Percentiles rank a stretch among this genome's conserved stretches.
These are phyloP conservation scores for Calocera cornea DNA, from an alignment of 768 basidiomycete species.

Conservation along the genomic window DNA sequence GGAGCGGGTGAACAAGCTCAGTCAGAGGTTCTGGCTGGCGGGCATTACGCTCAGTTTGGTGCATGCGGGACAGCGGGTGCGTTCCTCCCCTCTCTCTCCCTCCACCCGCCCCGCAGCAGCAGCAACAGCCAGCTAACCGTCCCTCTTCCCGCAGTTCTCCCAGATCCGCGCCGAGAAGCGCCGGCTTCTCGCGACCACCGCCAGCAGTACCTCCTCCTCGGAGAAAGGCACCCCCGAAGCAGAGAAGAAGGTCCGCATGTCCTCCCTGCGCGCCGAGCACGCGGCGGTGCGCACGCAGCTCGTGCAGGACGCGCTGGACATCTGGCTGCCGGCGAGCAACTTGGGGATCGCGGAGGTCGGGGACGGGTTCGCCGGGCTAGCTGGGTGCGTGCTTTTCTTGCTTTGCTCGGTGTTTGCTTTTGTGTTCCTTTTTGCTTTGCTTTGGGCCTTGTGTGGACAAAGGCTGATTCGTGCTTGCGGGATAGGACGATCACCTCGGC, in stretches of 20 bases:
- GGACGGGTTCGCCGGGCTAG: slow-evolving; percentile 72
- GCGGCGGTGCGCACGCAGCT: slow-evolving; percentile 66
- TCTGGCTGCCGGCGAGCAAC: slow-evolving; percentile 79
- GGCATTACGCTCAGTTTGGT: slow-evolving; percentile 72
- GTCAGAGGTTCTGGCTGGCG: slow-evolving; percentile 77
- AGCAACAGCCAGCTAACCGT: neutral
- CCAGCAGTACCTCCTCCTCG: slow-evolving; percentile 12
- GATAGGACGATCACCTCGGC: neutral
- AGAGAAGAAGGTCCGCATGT: neutral
- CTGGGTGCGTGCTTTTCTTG: slow-evolving; percentile 48
- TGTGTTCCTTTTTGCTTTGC: too few relatives aligned
- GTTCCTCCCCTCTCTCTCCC: neutral
- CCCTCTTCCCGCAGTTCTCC: neutral
- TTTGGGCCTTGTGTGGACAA: neutral
- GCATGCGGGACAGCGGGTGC: slow-evolving; percentile 55
- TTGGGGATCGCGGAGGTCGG: slow-evolving; percentile 62
- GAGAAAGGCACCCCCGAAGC: neutral
- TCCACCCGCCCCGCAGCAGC: neutral
- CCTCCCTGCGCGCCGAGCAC: neutral
- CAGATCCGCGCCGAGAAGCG: neutral
- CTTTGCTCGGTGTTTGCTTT: neutral
- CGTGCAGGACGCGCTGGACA: slow-evolving; percentile 68
- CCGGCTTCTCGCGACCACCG: neutral
- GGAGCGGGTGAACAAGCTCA: slow-evolving; percentile 44
- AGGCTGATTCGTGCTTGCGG: neutral